Conservation (phyloP, 1,139 yeast genomes). For the Oligophagozyma castellii region DNA sequence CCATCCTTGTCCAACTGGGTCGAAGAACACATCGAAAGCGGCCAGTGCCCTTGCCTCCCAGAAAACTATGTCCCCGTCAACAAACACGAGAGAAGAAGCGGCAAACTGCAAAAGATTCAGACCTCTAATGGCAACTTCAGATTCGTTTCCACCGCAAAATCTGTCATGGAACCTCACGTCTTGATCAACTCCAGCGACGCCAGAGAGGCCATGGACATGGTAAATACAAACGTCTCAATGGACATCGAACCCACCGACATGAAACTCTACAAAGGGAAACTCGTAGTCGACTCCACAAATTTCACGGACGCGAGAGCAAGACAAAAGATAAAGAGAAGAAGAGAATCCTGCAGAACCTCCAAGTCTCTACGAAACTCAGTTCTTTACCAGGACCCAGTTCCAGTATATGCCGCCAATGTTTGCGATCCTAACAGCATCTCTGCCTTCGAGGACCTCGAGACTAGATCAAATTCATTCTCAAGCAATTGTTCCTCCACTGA, state of each 20-base stretch:
- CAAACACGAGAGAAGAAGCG: constrained; percentile 2
- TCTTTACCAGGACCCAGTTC: too few relatives aligned
- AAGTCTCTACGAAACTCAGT: not conserved
- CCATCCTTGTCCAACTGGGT: constrained; percentile 78
- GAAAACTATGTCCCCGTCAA: constrained; percentile 26
- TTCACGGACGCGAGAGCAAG: constrained; percentile 7
- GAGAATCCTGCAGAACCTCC: not conserved
- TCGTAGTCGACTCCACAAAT: constrained; percentile 18
- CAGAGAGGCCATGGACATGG: constrained; percentile 23
- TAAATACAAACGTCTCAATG: constrained; percentile 2
- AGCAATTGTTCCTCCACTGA: too few relatives aligned
- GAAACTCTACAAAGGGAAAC: constrained; percentile 16
- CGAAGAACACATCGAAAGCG: constrained; percentile 76
- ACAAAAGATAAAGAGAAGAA: constrained; percentile 3
- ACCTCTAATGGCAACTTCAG: constrained; percentile 24
- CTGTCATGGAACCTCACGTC: constrained; percentile 23
- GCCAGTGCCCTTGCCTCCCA: constrained; percentile 61
- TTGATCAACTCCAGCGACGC: constrained; percentile 20
- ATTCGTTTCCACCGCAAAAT: constrained; percentile 23
- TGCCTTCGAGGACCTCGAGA: too few relatives aligned
- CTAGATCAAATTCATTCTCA: too few relatives aligned
- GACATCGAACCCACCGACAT: not conserved
- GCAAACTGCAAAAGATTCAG: constrained; percentile 13
- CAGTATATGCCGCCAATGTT: too few relatives aligned
- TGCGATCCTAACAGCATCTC: too few relatives aligned